Evolutionary conservation across 129 eudicot genomes (phyloP).

Genomic region (Tagetes erecta): DNA sequence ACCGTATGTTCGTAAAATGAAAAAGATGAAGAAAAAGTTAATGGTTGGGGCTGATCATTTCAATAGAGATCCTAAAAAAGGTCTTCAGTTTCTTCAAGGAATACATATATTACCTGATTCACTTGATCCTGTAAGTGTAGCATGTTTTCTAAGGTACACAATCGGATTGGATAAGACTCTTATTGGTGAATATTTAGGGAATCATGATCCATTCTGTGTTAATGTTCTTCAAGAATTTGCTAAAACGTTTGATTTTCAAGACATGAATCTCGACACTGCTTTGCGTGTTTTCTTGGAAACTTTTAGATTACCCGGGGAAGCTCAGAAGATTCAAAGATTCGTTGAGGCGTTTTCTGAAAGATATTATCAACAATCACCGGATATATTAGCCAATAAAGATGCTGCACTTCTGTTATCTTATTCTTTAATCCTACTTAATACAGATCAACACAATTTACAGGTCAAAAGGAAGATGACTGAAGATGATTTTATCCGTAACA

Average conservation of each 20-base stretch:
- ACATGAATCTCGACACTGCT: constrained; percentile 72
- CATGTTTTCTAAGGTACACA: constrained; percentile 62
- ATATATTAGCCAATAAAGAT: constrained; percentile 59
- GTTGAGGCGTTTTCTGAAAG: constrained; percentile 73
- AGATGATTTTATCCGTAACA: constrained; percentile 77
- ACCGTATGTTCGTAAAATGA: constrained; percentile 56
- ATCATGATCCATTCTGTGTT: constrained; percentile 65
- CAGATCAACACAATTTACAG: constrained; percentile 71
- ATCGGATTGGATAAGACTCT: constrained; percentile 66
- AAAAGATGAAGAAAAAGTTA: constrained; percentile 55
- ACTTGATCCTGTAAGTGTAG: constrained; percentile 62
- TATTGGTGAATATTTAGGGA: constrained; percentile 69
- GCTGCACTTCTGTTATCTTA: constrained; percentile 69
- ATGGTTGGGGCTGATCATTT: constrained; percentile 73
- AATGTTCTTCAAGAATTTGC: constrained; percentile 77
- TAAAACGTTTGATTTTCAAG: constrained; percentile 64
- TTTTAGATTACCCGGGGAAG: constrained; percentile 75
- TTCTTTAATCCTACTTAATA: constrained; percentile 71
- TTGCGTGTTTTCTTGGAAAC: constrained; percentile 70
- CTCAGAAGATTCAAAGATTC: constrained; percentile 79
- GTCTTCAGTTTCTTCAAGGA: constrained; percentile 66
- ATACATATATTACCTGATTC: constrained; percentile 49
- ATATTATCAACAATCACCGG: constrained; percentile 60
- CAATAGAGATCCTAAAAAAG: constrained; percentile 70
- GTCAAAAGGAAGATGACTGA: constrained; percentile 81